These are phyloP conservation scores for Gossypioides kirkii DNA, from an alignment of 345 rosid genomes.

Conservation along the genomic window DNA sequence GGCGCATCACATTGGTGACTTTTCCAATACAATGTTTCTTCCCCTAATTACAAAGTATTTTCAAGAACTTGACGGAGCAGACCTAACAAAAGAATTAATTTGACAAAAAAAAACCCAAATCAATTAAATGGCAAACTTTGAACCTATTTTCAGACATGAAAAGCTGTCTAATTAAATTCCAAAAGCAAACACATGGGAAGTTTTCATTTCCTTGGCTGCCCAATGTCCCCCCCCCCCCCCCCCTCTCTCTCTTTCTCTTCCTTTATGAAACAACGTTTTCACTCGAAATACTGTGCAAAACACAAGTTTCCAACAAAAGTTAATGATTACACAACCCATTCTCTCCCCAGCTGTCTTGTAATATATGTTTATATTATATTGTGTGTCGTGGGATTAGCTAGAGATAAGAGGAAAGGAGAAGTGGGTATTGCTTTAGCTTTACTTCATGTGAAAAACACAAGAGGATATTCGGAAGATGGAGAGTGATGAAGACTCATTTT, in stretches of 20 bases:
- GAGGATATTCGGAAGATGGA: slow-evolving; percentile 16
- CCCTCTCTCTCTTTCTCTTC: not conserved
- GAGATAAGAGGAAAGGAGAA: not conserved
- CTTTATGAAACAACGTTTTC: not conserved
- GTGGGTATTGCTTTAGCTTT: slow-evolving; percentile 19
- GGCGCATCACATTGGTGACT: not conserved
- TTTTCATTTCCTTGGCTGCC: not conserved
- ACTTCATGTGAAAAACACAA: slow-evolving; percentile 22
- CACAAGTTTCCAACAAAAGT: slow-evolving; percentile 9
- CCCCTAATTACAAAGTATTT: not conserved
- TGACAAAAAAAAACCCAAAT: not conserved
- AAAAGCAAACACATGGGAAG: not conserved
- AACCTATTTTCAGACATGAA: not conserved
- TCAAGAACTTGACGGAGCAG: not conserved
- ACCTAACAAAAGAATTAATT: not conserved
- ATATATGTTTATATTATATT: not conserved
- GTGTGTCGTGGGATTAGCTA: not conserved
- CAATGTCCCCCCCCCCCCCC: not conserved
- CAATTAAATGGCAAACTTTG: not conserved
- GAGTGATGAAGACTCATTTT: slow-evolving; percentile 22
- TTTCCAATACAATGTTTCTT: slow-evolving; percentile 6
- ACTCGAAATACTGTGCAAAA: not conserved
- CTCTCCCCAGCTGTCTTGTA: slow-evolving; percentile 13
- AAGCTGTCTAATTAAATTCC: not conserved
- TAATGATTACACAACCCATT: not conserved